Base-by-base conservation (phyloP, 345 rosid species). In the Euclidium syriacum region DNA sequence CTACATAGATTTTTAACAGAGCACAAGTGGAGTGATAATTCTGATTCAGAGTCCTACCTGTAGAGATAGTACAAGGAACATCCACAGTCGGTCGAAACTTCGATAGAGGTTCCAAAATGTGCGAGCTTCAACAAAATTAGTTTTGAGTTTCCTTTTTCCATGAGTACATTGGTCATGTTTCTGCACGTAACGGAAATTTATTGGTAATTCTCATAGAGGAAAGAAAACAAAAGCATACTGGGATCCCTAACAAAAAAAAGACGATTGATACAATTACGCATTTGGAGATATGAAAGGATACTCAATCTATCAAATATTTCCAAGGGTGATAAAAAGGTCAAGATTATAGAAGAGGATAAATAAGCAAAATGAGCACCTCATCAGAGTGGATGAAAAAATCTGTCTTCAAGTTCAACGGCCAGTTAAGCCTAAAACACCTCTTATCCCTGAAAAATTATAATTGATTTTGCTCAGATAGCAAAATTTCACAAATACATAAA, bases 31-130 rank as follows among this genome's bases (percentile, higher is more conserved):
- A 35, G 42, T 34, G n/a, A 2, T 29, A 52, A 66, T 22, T 56
- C 50, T 42, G 25, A 51, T 65, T 65, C 40, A 11, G 35, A 54
- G 55, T 24, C 54, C 24, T 56, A 94, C 99, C 90, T 94, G 99
- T 7, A 90, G 83, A 71, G 95, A 84, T 83, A 94, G 47, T 42
- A 79, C 66, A 67, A 90, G 65, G 79, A 94, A 94, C 76, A 94
- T 87, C 99, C 99, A 94, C 99, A 87, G 83, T 29, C 99, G 85
- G 57, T 94, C 99, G 60, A 94, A 94, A 78, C 92, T 90, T 75
- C 99, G 79, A 70, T 66, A 94, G 5, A 94, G 87, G 77, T 94
- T 88, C 87, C 84, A 86, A 82, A 94, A 94, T 3, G 99, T 90
- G 22, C 96, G 95, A 63, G 82, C 88, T 86, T 94, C 99, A 58